Percentiles rank a stretch among this genome's conserved stretches.
Conservation (phyloP, 2,329 filamentous ascomycete species). For the Daldinia sp. region DNA sequence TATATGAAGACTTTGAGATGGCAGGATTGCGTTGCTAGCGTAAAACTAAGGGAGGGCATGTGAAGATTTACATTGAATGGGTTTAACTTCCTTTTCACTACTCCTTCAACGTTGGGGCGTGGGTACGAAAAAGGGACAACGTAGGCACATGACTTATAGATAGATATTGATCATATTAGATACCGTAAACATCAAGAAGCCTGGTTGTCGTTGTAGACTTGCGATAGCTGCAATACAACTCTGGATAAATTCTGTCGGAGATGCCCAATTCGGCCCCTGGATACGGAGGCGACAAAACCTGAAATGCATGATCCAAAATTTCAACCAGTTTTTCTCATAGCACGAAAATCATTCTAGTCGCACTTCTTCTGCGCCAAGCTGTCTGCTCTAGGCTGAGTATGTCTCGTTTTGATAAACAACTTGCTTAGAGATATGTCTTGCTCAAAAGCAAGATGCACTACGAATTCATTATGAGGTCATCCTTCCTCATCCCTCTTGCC, state of each 20-base stretch:
- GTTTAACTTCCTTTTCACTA: background rate
- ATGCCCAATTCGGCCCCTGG: background rate
- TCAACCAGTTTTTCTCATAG: no score
- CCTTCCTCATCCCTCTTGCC: background rate
- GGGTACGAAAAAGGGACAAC: background rate
- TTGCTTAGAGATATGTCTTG: background rate
- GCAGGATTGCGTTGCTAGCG: slow-evolving; percentile 47
- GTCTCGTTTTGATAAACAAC: background rate
- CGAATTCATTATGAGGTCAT: background rate
- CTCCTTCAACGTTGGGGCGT: background rate
- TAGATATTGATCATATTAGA: no score
- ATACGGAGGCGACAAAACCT: background rate
- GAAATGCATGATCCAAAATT: background rate
- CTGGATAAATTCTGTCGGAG: slow-evolving; percentile 15
- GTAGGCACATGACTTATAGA: no score
- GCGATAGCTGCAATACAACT: slow-evolving; percentile 2
- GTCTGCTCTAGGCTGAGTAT: background rate
- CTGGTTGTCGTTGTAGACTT: background rate
- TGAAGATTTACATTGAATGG: background rate
- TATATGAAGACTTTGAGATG: slow-evolving; percentile 47
- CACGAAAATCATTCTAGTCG: background rate
- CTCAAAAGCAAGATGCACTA: background rate
- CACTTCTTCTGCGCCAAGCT: background rate
- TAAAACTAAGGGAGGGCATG: slow-evolving; percentile 42
- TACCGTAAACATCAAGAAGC: no score